Percentiles rank a stretch among this genome's conserved stretches.
These are phyloP conservation scores for Lecanicillium sp. DNA, from an alignment of 2,329 filamentous ascomycete species.

Conservation along the genomic window DNA sequence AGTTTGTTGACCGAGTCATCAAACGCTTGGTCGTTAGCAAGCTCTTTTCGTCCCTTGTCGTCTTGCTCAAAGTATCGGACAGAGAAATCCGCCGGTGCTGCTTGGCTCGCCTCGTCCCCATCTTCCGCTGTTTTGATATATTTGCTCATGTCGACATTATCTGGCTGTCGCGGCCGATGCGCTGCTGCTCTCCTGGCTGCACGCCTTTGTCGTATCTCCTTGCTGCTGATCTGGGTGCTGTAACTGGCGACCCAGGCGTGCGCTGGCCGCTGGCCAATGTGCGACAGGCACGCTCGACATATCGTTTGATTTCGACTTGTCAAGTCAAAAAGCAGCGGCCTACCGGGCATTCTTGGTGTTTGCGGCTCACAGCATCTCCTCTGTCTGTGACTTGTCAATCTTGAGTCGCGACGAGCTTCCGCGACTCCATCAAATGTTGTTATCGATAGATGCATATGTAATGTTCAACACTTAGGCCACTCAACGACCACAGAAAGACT, in stretches of 20 bases:
- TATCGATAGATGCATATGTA: constrained; percentile 7
- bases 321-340: constrained; percentile 26
- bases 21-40: constrained; percentile 32
- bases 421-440: constrained; percentile 2
- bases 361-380: constrained; percentile 5
- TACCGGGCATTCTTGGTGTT: constrained; percentile 12
- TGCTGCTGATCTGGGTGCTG: constrained; percentile 20
- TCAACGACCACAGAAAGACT: constrained; percentile 9
- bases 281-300: constrained; percentile 28
- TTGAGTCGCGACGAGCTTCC: neutral
- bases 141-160: neutral
- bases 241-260: constrained; percentile 22
- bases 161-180: neutral
- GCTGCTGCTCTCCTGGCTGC: constrained; percentile 2
- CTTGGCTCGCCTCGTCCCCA: neutral
- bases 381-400: neutral
- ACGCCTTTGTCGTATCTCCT: constrained; percentile 13
- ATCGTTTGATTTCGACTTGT: constrained; percentile 25
- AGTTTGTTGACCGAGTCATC: constrained; percentile 26
- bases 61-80: constrained; percentile 43
- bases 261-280: constrained; percentile 19
- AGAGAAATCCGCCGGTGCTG: constrained; percentile 14
- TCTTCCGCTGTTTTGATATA: neutral
- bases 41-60: constrained; percentile 24
- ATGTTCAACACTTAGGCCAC: neutral